phyloP scores from a whole-genome alignment of 2,329 filamentous ascomycete species.

The Aureobasidium sp. region DNA sequence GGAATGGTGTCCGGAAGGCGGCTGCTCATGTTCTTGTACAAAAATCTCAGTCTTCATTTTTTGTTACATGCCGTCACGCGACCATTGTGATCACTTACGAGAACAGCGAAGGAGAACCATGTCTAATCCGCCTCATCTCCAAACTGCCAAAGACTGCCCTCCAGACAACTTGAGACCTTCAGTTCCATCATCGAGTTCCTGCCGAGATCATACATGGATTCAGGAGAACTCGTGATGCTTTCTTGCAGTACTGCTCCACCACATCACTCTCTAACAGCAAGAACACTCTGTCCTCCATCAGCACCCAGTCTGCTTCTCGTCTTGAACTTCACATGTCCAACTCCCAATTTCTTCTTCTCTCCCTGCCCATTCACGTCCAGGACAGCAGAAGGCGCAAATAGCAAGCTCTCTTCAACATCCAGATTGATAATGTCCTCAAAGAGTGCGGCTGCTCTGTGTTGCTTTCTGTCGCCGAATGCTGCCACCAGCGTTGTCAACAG shows the following conservation, averaged over 20 bases:
- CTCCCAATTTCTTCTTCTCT: conserved; percentile 22
- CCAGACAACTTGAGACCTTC: too few species aligned
- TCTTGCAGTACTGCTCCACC: background rate
- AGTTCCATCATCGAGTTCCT: background rate
- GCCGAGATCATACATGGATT: background rate
- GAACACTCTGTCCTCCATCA: conserved; percentile 25
- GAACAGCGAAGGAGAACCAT: too few species aligned
- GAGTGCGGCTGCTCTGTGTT: conserved; percentile 18
- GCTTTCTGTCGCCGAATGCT: background rate
- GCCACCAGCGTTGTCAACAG: too few species aligned
- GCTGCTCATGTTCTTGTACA: background rate
- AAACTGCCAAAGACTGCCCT: too few species aligned
- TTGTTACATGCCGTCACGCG: background rate
- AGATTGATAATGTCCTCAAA: conserved; percentile 28
- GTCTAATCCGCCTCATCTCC: too few species aligned
- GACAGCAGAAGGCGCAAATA: conserved; percentile 27
- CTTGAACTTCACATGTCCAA: conserved; percentile 23
- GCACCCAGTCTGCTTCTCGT: conserved; percentile 24
- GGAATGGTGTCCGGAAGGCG: background rate
- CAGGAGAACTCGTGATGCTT: background rate
- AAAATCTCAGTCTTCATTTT: background rate
- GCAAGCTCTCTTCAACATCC: conserved; percentile 27
- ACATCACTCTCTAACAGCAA: conserved; percentile 19
- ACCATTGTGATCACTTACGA: background rate
- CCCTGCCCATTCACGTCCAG: conserved; percentile 20